A percentile compares a stretch with the other conserved stretches of the same genome.
Conservation (phyloP, 2,329 filamentous ascomycete species). For the Orbilia quercus region DNA sequence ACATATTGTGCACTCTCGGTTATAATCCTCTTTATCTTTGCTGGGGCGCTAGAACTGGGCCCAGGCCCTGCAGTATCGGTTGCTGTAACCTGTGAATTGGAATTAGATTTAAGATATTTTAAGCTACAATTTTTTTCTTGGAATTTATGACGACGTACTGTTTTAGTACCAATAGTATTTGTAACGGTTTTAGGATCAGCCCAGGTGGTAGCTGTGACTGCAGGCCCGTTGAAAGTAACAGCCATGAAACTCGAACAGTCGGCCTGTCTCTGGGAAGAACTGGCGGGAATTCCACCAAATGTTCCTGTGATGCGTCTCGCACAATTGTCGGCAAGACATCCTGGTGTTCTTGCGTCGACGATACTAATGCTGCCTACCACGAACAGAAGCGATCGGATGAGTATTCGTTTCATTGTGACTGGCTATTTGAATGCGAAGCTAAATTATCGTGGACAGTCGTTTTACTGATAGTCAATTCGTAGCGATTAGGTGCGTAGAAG, state of each 20-base stretch:
- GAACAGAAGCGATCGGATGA: conserved; percentile 34
- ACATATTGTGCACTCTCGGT: conserved; percentile 4
- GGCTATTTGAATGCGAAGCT: not conserved
- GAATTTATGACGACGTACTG: conserved; percentile 1
- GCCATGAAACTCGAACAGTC: conserved; percentile 48
- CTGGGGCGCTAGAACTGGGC: not conserved
- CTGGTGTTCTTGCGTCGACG: conserved; percentile 10
- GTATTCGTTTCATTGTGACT: conserved; percentile 40
- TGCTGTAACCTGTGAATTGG: not conserved
- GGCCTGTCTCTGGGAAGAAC: not conserved
- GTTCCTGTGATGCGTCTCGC: conserved; percentile 32
- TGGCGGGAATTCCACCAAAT: not conserved
- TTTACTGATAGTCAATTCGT: not conserved
- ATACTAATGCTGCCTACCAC: conserved; percentile 21
- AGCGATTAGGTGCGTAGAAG: too few relatives aligned
- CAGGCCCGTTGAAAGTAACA: conserved; percentile 1
- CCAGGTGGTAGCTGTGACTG: conserved; percentile 11
- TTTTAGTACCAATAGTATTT: not conserved
- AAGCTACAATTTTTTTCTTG: not conserved
- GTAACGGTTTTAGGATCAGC: conserved; percentile 23
- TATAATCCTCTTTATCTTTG: conserved; percentile 7
- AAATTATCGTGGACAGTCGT: not conserved
- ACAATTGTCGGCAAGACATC: conserved; percentile 37
- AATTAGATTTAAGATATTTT: not conserved
- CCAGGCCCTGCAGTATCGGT: not conserved